Base-by-base conservation (phyloP, 176 grass and related monocot genomes). In the Eragrostis nindensis region DNA sequence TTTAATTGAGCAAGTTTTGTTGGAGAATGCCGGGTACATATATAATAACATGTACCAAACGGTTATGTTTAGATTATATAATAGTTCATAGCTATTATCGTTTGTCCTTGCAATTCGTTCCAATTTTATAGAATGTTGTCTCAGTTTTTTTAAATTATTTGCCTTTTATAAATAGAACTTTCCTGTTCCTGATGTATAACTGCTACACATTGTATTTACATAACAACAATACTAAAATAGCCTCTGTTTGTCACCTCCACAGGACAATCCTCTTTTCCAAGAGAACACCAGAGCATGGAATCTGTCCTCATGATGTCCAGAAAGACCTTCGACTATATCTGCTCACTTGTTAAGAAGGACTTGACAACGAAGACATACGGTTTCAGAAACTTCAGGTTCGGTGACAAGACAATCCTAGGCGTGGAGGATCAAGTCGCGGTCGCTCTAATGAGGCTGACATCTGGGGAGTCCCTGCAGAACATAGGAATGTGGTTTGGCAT, bases 371-470 rank as follows among this genome's bases (percentile, higher is more conserved):
- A 86, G 60, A 89, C 83, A 45, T 75, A 86, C 5, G 80, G 88
- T 82, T 86, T 90, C 83, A 91, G 85, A 44, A 80, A 88, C 60
- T 97, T 91, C 65, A 87, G 74, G 71, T 97, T 87, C 50, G 85
- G 84, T 47, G 89, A 97, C 77, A 90, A 90, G 50, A 65, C 49
- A 2, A 43, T 87, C 70, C 82, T 97, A 38, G 76, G 74, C 5
- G 75, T 93, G 52, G 91, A 97, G 80, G 94, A 97, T 66, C 94
- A 91, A 84, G 94, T 97, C 16, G 94, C 84, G 5, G 84, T 97
- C 56, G 94, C 94, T 82, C 79, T 97, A 66, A 87, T 92, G 74
- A 93, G 94, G 71, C 69, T 97, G 78, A 91, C 86, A 46, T 90
- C 94, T 55, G 94, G 94, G 5, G 94, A 97, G 46, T 88, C 94